Base-by-base conservation (phyloP, 495 filamentous ascomycete genomes). In the Aspergillus cavernicola region DNA sequence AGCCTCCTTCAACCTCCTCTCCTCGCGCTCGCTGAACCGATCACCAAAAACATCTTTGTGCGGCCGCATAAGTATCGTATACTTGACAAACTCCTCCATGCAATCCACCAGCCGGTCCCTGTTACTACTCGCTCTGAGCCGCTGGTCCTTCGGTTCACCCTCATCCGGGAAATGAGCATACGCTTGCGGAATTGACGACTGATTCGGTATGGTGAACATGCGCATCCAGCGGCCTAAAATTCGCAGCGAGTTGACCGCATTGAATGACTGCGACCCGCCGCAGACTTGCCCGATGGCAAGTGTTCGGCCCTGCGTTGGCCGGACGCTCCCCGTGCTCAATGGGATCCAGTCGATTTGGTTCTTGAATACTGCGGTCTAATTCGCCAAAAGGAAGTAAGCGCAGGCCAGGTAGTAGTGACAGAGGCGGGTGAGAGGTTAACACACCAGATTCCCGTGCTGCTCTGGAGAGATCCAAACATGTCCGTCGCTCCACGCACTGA, bases 271-370 rank as follows among this genome's bases (percentile, higher is more conserved):
- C 3, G 78, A 83, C 3, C 85, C 85, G 29, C 85, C 85, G 44
- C 71, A 81, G 3, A 89, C 83, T 55, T 86, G 82, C 0, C 80
- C 78, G 41, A 89, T 77, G 2, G 80, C 78, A 0, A 89, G 72
- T 0, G 85, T 89, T 2, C 85, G 75, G 35, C 83, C 83, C 62
- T 89, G 85, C 0, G 85, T 88, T 1, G 85, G 85, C 10, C 85
- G 80, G 0, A 89, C 80, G 26, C 77, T 78, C 9, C 85, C 84
- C 0, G 77, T 80, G 1, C 63, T 74, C 0, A 89, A 67, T 3
- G 85, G 85, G 40, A 88, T 85, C 85, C 85, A 89, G 65, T 88
- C 85, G 42, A 88, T 88, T 51, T 88, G 84, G 51, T 87, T 86
- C 57, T 89, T 88, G 76, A 89, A 88, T 0, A 87, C 82, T 0